Percentiles rank a stretch among this genome's conserved stretches.
Conservation (phyloP, 208 protist genomes). For the Kentomonas sorsogonicus region DNA sequence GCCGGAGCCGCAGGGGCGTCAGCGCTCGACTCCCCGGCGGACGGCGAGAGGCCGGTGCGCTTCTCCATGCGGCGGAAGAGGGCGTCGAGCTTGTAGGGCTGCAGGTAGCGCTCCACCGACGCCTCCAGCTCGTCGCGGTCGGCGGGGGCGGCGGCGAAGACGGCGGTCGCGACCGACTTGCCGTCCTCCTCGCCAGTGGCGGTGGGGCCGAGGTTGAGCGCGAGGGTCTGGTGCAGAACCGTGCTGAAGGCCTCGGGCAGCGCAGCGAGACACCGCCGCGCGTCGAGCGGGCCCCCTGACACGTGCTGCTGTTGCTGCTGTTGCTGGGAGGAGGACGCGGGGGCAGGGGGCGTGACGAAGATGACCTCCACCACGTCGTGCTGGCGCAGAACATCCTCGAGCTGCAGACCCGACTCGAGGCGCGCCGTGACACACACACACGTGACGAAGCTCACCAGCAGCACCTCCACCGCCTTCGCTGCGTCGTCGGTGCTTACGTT, state of each 20-base stretch:
- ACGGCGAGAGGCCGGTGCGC: background rate
- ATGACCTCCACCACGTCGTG: constrained; percentile 77
- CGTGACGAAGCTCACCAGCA: constrained; percentile 76
- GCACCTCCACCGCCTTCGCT: constrained; percentile 19
- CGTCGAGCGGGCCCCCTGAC: background rate
- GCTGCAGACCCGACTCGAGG: too few relatives aligned
- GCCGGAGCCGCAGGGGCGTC: background rate
- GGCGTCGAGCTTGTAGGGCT: constrained; percentile 43
- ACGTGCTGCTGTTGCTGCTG: background rate
- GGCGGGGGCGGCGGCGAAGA: constrained; percentile 2
- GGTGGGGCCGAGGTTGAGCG: constrained; percentile 72
- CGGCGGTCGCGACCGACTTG: constrained; percentile 41
- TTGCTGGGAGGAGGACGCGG: background rate
- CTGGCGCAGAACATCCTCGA: constrained; percentile 66
- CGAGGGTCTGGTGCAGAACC: constrained; percentile 37
- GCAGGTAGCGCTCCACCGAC: constrained; percentile 40
- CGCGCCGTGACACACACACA: too few relatives aligned
- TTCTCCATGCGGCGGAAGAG: constrained; percentile 36
- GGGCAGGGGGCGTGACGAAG: constrained; percentile 16
- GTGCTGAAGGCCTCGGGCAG: constrained; percentile 37
- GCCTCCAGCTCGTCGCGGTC: constrained; percentile 27
- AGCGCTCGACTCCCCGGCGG: background rate
- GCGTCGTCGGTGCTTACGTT: background rate
- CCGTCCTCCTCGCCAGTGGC: constrained; percentile 66
- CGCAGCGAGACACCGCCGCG: constrained; percentile 10